phyloP scores from a whole-genome alignment of 2,329 filamentous ascomycete genomes.

The Aspergillus niger region DNA sequence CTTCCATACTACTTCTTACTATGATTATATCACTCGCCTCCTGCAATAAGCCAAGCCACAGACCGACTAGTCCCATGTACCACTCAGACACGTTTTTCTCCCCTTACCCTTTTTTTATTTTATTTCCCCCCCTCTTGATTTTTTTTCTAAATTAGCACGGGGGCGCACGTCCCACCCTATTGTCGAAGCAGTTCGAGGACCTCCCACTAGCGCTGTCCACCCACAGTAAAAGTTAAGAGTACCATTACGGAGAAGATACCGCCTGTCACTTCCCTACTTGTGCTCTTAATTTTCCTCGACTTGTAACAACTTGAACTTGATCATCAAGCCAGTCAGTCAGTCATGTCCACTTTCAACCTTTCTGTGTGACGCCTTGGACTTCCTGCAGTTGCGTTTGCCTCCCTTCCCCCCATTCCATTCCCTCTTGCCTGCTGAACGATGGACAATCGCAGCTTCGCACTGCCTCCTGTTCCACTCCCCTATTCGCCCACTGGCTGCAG shows the following conservation, averaged over 20 bases:
- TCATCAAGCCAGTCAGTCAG: too few species aligned
- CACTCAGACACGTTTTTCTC: slow-evolving; percentile 7
- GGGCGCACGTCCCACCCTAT: slow-evolving; percentile 8
- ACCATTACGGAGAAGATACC: not conserved
- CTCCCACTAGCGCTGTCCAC: not conserved
- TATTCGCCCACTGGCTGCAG: not conserved
- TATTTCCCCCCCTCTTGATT: too few species aligned
- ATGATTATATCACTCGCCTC: not conserved
- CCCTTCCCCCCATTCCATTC: not conserved
- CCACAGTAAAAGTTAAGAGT: not conserved
- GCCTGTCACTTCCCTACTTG: not conserved
- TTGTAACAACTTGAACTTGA: too few species aligned
- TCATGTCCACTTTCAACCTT: not conserved
- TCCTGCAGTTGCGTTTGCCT: not conserved
- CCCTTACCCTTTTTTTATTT: not conserved
- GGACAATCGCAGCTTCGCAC: not conserved
- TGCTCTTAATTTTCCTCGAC: not conserved
- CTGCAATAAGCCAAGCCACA: slow-evolving; percentile 10
- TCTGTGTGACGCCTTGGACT: not conserved
- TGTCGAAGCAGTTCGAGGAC: slow-evolving; percentile 3
- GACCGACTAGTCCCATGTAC: not conserved
- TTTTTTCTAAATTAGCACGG: slow-evolving; percentile 8
- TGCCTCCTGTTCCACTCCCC: slow-evolving; percentile 1
- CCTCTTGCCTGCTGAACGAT: not conserved
- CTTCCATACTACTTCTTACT: not conserved